Base-by-base conservation (phyloP, 352 stramenopile genomes). In the Thalassiosira livingstoniorum region DNA sequence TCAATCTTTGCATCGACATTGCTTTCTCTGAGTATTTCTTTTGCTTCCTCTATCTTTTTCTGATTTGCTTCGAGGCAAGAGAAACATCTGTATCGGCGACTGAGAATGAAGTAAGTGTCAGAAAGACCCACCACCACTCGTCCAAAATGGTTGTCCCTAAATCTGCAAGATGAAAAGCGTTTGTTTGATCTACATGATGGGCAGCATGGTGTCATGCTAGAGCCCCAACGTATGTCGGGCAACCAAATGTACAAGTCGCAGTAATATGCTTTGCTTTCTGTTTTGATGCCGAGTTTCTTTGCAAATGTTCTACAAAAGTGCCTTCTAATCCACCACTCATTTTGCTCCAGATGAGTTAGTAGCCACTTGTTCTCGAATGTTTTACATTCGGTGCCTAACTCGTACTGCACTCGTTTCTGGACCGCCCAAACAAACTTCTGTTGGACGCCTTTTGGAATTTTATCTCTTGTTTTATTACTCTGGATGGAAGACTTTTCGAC, bases 241-340 rank as follows among this genome's bases (percentile, higher is more conserved):
- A 87, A n/a, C 83, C 79, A 90, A 53, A 90, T 64, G 29, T 67
- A 67, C 21, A 90, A 39, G 60, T 77, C 58, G 29, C 65, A 32
- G 67, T 90, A 90, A 68, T 86, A 90, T 23, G 72, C 54, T 74
- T 58, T 45, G 21, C 70, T 53, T 21, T 25, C 11, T 39, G 35
- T 34, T 27, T 70, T 55, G 25, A 70, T 47, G 1, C 62, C 62
- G 4, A 70, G 39, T 23, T 57, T 57, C 29, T 70, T 70, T 2
- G 29, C 63, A 72, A 72, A 43, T 15, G 4, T 43, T 7, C 1
- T 23, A 2, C n/a, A 39, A 27, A 61, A 4, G 29, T 72, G 37
- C 34, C 55, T 72, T 37, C 31, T 2, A 32, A 72, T 72, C 43
- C 42, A 61, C 63, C 63, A 72, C 21, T 29, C 45, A 32, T 72